Evolutionary conservation across 169 alveolate species (phyloP).

Genomic region (Plasmodium knowlesi): DNA sequence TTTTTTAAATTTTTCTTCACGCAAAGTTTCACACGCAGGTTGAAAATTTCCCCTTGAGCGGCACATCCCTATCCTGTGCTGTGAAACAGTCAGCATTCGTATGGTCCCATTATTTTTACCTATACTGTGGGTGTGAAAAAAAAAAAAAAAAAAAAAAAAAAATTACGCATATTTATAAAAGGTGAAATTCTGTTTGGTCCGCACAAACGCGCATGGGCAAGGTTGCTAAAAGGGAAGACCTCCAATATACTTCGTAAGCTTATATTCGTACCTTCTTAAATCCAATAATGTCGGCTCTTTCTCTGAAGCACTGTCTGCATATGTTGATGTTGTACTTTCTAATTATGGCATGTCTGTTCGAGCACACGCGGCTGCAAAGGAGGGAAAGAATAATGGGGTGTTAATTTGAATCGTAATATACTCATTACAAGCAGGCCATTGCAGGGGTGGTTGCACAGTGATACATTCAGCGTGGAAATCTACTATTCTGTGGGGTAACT

Average conservation of each 20-base stretch:
- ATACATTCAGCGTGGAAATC: not conserved
- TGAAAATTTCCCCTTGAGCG: not conserved
- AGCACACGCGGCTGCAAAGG: slow-evolving; percentile 96
- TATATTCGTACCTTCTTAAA: slow-evolving; percentile 89
- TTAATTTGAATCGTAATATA: not conserved
- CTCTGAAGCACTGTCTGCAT: slow-evolving; percentile 99
- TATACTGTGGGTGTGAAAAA: slow-evolving; percentile 71
- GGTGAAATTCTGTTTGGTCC: not conserved
- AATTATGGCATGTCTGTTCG: slow-evolving; percentile 96
- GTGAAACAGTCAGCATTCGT: not conserved
- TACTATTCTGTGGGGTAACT: not conserved
- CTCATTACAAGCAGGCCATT: not conserved
- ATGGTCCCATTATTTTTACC: slow-evolving; percentile 5
- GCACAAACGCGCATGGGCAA: not conserved
- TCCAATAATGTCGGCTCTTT: slow-evolving; percentile 97
- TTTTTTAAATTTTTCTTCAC: not conserved
- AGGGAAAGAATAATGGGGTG: not conserved
- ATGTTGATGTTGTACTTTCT: slow-evolving; percentile 97
- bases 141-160: slow-evolving; percentile 19
- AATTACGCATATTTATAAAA: not conserved
- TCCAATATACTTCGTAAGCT: not conserved
- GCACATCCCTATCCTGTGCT: not conserved
- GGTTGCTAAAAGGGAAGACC: not conserved
- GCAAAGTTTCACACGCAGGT: not conserved
- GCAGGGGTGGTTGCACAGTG: not conserved